Conservation (phyloP, 176 grass and related monocot species). For the barley (Hordeum vulgare) region DNA sequence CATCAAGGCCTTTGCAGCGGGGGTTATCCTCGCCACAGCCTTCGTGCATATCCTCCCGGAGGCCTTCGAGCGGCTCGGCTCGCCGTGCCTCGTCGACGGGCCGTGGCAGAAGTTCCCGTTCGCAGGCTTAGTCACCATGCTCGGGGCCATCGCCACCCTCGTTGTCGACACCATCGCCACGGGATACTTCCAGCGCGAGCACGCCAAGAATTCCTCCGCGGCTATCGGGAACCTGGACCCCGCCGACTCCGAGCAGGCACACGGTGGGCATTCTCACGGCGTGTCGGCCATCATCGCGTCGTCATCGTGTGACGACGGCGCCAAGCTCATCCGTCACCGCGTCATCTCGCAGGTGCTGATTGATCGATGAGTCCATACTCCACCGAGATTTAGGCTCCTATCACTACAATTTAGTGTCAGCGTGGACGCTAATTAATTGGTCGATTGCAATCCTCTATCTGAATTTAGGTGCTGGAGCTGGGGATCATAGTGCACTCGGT, state of each 20-base stretch:
- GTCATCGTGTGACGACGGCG: background rate
- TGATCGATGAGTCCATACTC: background rate
- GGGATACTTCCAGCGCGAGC: conserved; percentile 51
- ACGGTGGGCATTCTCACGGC: conserved; percentile 26
- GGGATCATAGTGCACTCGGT: conserved; percentile 64
- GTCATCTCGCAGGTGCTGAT: conserved; percentile 55
- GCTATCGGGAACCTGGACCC: background rate
- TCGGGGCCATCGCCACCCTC: conserved; percentile 59
- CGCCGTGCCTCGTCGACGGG: background rate
- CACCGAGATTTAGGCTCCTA: background rate
- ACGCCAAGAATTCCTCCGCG: background rate
- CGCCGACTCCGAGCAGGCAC: background rate
- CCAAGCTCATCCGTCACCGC: conserved; percentile 54
- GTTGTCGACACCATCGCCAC: conserved; percentile 63
- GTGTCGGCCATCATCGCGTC: background rate
- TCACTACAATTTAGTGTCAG: too few relatives aligned
- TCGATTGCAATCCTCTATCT: background rate
- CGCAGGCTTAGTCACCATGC: conserved; percentile 46
- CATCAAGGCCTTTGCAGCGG: conserved; percentile 67
- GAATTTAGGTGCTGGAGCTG: conserved; percentile 47
- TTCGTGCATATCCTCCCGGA: conserved; percentile 11
- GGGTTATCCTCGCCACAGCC: conserved; percentile 72
- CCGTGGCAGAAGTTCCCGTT: conserved; percentile 58
- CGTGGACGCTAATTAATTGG: too few relatives aligned
- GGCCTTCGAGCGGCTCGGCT: too few relatives aligned